Evolutionary conservation across 2,329 filamentous ascomycete genomes (phyloP).

Genomic region (Ophiostoma novo-ulmi): DNA sequence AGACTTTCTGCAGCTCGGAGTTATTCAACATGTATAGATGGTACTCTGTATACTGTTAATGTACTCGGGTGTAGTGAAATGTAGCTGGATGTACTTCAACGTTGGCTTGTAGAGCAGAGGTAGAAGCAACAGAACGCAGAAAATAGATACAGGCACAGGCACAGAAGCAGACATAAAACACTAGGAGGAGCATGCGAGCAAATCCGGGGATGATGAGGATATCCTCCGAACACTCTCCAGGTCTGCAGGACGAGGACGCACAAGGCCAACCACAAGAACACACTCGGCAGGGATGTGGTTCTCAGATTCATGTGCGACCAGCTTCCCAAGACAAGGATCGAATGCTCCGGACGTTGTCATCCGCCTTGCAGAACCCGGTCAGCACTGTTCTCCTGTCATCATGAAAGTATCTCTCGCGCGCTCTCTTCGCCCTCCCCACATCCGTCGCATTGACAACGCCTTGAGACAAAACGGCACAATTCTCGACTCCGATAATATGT

Average conservation of each 20-base stretch:
- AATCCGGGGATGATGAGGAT: not conserved
- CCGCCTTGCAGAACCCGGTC: not conserved
- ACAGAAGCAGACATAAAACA: not conserved
- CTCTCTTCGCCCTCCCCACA: not conserved
- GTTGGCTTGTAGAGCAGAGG: not conserved
- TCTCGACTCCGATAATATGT: not conserved
- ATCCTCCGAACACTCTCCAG: not conserved
- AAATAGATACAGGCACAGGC: not conserved
- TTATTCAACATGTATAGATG: not conserved
- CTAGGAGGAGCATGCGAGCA: not conserved
- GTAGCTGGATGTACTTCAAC: not conserved
- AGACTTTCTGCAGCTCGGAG: not conserved
- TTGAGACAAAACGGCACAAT: not conserved
- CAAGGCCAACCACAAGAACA: not conserved
- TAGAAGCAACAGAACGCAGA: not conserved
- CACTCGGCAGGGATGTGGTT: not conserved
- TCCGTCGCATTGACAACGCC: constrained; percentile 2
- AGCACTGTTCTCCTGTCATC: not conserved
- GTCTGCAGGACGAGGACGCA: not conserved
- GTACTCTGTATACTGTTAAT: not conserved
- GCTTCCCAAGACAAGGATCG: not conserved
- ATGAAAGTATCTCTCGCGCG: not conserved
- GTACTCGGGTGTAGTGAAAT: not conserved
- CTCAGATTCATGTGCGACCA: not conserved
- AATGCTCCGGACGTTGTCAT: not conserved